Evolutionary conservation across 169 alveolate genomes (phyloP).

Genomic region (Plasmodium malariae): DNA sequence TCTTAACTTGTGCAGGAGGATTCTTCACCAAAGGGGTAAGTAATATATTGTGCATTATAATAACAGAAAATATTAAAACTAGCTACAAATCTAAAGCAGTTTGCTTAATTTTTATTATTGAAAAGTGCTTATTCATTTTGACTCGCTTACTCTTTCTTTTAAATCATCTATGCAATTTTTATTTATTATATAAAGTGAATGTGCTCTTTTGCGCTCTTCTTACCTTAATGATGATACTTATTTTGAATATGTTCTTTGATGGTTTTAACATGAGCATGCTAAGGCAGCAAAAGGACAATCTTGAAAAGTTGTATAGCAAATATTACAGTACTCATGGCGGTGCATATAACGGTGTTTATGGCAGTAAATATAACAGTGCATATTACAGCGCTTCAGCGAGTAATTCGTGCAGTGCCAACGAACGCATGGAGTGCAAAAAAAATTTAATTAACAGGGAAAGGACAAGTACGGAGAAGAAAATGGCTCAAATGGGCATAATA

Average conservation of each 20-base stretch:
- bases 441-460: too few relatives aligned
- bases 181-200: neutral
- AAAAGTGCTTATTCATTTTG: neutral
- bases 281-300: neutral
- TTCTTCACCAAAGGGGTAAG: conserved; percentile 21
- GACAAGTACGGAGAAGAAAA: neutral
- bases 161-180: neutral
- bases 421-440: neutral
- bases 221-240: neutral
- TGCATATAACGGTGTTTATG: neutral
- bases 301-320: neutral
- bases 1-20: neutral
- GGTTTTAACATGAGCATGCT: neutral
- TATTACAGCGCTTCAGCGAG: too few relatives aligned
- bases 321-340: neutral
- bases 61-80: conserved; percentile 21
- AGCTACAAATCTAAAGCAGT: conserved; percentile 5
- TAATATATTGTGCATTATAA: conserved; percentile 29
- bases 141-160: neutral
- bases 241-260: neutral
- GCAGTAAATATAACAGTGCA: too few relatives aligned
- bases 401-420: neutral
- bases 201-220: neutral
- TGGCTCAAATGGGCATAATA: neutral
- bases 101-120: neutral